Base-by-base conservation (phyloP, 139 green algal species). In the Chlorella vulgaris region DNA sequence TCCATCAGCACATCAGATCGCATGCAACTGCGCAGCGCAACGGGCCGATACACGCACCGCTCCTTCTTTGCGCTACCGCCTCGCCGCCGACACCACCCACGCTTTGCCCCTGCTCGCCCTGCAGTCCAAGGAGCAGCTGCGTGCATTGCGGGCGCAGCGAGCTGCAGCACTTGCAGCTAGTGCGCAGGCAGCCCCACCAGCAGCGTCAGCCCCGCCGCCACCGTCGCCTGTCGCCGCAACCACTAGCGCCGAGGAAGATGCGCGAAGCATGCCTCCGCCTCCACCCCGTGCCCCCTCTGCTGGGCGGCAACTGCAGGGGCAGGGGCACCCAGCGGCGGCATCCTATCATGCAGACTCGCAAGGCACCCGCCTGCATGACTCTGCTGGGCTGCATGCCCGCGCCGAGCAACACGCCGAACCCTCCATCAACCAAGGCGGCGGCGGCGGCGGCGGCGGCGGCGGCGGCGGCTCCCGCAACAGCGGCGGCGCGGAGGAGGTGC, bases 121-220 rank as follows among this genome's bases (percentile, higher is more conserved):
- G 71, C 81, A 85, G 81, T 70, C 63, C 1, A 85, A 85, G 42
- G 68, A 85, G 65, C 81, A 85, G 66, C 71, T 85, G 60, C 63
- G 66, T 0, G 81, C 81, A 4, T 22, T 85, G 39, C 77, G 76
- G 1, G 58, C 31, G n/a, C 70, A 81, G 40, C 68, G 79, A 51
- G 51, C 82, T 4, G 70, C 81, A 2, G 68, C 81, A 0, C 31
- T 75, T 43, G 76, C 76, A 66, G 36, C 77, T 2, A 76, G 43
- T 3, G 33, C 24, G 21, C 35, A 8, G 38, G 40, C 67, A 31
- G 38, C 67, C 51, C 35, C n/a, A n/a, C n/a, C n/a, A n/a, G n/a
- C n/a, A n/a, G n/a, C n/a, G n/a, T n/a, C n/a, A n/a, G 63, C 63
- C 63, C 19, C 33, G 6, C 63, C 63, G 47, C 31, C 42, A 24